These are phyloP conservation scores for Anthracocystis panici-leucophaei DNA, from an alignment of 1,284 basidiomycete species.

Conservation along the genomic window DNA sequence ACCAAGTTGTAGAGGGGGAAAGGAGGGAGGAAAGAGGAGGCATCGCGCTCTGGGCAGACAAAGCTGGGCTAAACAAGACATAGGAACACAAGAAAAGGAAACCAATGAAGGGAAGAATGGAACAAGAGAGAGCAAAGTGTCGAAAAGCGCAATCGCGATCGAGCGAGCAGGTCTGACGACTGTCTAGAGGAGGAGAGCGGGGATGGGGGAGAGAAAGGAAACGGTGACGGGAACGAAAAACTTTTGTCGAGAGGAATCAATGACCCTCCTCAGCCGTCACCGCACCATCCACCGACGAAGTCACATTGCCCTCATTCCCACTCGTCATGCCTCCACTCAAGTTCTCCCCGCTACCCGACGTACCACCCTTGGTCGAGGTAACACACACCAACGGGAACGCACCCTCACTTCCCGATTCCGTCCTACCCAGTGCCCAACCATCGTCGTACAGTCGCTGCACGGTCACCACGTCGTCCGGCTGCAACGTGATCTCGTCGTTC, in stretches of 20 bases:
- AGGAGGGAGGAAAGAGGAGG: neutral
- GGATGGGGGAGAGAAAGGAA: neutral
- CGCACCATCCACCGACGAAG: conserved; percentile 53
- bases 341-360: conserved; percentile 44
- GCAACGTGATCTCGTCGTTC: conserved; percentile 63
- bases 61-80: conserved; percentile 29
- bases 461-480: conserved; percentile 59
- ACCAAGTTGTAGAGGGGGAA: conserved; percentile 9
- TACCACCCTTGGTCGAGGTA: conserved; percentile 58
- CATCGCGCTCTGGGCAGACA: conserved; percentile 51
- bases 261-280: conserved; percentile 61
- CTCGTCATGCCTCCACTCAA: conserved; percentile 54
- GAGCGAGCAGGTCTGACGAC: conserved; percentile 8
- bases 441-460: conserved; percentile 64
- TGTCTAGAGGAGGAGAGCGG: conserved; percentile 1
- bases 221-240: neutral
- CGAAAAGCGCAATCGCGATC: neutral
- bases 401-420: conserved; percentile 52
- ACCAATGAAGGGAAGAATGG: neutral
- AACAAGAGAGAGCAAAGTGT: neutral
- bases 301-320: conserved; percentile 51
- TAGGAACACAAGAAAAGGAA: neutral
- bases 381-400: conserved; percentile 65
- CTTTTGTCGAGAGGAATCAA: neutral
- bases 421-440: conserved; percentile 62